Conservation (phyloP, 2,329 filamentous ascomycete genomes). For the Aspergillus sojae region DNA sequence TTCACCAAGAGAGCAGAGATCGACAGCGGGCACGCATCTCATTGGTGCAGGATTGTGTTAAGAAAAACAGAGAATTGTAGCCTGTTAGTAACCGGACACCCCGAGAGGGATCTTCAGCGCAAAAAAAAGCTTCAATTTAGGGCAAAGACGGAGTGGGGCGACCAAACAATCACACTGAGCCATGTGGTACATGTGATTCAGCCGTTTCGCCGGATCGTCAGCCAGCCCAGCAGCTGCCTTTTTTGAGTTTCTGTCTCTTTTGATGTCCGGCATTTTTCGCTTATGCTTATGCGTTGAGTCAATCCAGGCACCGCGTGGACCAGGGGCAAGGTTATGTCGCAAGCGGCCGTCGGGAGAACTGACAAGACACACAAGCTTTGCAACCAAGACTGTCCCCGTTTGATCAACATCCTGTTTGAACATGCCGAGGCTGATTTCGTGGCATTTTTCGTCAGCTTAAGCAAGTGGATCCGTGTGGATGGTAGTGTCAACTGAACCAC, state of each 20-base stretch:
- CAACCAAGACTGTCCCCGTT: neutral
- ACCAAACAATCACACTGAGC: neutral
- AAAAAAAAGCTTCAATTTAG: neutral
- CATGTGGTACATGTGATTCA: constrained; percentile 3
- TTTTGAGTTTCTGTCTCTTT: neutral
- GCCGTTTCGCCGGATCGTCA: neutral
- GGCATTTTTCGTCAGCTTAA: neutral
- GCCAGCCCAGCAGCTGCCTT: neutral
- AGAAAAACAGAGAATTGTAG: neutral
- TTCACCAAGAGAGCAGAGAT: neutral
- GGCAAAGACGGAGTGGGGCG: neutral
- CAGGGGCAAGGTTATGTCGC: too few species aligned
- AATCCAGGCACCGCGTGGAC: too few species aligned
- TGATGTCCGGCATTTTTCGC: neutral
- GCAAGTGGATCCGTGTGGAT: neutral
- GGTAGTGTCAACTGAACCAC: neutral
- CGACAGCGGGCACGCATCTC: neutral
- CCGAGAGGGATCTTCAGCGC: neutral
- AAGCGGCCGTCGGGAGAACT: neutral
- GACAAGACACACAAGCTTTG: neutral
- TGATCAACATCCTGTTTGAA: neutral
- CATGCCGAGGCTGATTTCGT: neutral
- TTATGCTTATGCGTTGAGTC: neutral
- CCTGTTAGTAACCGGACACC: neutral
- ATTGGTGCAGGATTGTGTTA: neutral